Evolutionary conservation across 148 eudicot species (phyloP).

Genomic region (Salicornia ramosissima): DNA sequence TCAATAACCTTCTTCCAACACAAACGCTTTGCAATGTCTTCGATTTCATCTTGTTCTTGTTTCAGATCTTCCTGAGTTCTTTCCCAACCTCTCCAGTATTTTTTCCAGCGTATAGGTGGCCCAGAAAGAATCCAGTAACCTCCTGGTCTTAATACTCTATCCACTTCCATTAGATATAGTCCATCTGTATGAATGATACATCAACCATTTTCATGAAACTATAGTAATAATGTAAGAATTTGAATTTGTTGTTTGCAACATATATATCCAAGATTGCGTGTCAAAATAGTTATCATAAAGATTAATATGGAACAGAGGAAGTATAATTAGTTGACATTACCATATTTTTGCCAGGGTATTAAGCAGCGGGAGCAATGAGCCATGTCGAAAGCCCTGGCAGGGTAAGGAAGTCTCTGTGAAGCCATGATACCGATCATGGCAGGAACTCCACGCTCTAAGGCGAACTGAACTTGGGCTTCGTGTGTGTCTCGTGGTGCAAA

Average conservation of each 20-base stretch:
- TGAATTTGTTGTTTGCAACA: too few relatives aligned
- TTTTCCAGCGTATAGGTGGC: slow-evolving; percentile 84
- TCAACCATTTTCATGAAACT: too few relatives aligned
- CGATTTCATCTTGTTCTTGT: slow-evolving; percentile 82
- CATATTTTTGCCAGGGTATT: slow-evolving; percentile 69
- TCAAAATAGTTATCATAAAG: too few relatives aligned
- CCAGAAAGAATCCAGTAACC: slow-evolving; percentile 98
- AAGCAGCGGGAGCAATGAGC: slow-evolving; percentile 98
- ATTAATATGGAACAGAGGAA: too few relatives aligned
- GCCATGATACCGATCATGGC: slow-evolving; percentile 90
- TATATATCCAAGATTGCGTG: too few relatives aligned
- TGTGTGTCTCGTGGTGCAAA: slow-evolving; percentile 97
- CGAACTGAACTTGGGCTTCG: slow-evolving; percentile 96
- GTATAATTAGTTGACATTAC: slow-evolving; percentile 30
- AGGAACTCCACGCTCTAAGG: slow-evolving; percentile 95
- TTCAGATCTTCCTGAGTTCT: slow-evolving; percentile 80
- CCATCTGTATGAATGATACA: slow-evolving; percentile 68
- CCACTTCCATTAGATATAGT: slow-evolving; percentile 80
- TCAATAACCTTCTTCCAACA: slow-evolving; percentile 88
- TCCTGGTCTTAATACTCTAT: slow-evolving; percentile 85
- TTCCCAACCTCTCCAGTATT: slow-evolving; percentile 91
- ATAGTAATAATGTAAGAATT: too few relatives aligned
- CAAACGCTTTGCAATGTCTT: slow-evolving; percentile 54
- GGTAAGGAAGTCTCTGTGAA: slow-evolving; percentile 82
- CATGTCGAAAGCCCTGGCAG: slow-evolving; percentile 93